Evolutionary conservation across 495 filamentous ascomycete species (phyloP).

Genomic region (Umbilicaria muhlenbergii): DNA sequence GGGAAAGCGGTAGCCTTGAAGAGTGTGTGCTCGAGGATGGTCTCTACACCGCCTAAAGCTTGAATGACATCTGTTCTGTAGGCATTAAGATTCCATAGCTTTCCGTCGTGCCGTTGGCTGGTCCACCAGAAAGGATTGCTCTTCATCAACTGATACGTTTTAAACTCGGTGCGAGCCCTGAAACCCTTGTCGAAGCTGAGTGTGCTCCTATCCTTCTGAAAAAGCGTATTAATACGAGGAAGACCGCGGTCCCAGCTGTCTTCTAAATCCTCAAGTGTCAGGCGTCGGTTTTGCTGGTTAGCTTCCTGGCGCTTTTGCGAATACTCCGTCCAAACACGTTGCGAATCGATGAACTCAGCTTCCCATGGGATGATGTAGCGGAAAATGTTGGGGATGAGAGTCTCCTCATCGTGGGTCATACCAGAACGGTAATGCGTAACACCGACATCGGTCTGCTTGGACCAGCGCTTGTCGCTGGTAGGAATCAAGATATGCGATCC

Average conservation of each 20-base stretch:
- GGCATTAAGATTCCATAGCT: constrained; percentile 96
- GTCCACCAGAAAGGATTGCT: constrained; percentile 99
- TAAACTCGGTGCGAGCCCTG: constrained; percentile 91
- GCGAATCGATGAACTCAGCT: constrained; percentile 96
- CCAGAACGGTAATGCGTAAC: constrained; percentile 95
- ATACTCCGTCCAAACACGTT: constrained; percentile 98
- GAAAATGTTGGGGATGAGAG: constrained; percentile 97
- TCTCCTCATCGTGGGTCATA: constrained; percentile 98
- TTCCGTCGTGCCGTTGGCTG: constrained; percentile 93
- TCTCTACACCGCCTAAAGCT: constrained; percentile 97
- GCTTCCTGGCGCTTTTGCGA: constrained; percentile 95
- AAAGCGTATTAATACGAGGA: constrained; percentile 96
- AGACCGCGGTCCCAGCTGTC: constrained; percentile 98
- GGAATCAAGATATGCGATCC: constrained; percentile 97
- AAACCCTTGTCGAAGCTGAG: constrained; percentile 98
- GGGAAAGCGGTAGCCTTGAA: constrained; percentile 99
- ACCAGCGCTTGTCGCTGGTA: constrained; percentile 95
- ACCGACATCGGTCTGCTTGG: constrained; percentile 91
- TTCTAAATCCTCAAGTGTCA: constrained; percentile 93
- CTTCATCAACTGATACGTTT: constrained; percentile 98
- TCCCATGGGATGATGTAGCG: constrained; percentile 99
- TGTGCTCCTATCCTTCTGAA: constrained; percentile 97
- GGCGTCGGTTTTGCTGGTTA: constrained; percentile 88
- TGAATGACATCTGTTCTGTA: constrained; percentile 99
- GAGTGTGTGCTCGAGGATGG: constrained; percentile 92